Base-by-base conservation (phyloP, 345 rosid genomes). In the Gossypium longicalyx region DNA sequence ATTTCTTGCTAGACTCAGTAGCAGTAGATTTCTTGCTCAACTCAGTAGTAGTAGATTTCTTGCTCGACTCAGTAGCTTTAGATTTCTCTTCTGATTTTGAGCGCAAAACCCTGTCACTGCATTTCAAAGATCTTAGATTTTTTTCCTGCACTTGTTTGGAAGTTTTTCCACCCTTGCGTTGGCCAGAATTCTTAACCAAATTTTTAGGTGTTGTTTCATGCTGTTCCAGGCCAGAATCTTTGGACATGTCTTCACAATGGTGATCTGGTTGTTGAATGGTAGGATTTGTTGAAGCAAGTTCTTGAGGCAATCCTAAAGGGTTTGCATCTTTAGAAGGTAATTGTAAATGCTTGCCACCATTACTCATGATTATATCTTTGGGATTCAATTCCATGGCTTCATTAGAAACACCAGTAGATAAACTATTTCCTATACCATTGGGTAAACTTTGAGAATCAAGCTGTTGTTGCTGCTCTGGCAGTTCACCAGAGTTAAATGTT, bases 61-160 rank as follows among this genome's bases (percentile, higher is more conserved):
- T 69, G 71, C 23, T 23, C 23, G 23, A 23, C 23, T 23, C 23
- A 0, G 79, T 72, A 47, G 79, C 87, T 82, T 80, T 79, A 49
- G 84, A 59, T 56, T 76, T 85, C 70, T 77, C 86, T 44, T 74
- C 74, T 20, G 83, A 80, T 45, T 83, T 84, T 20, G 89, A 85
- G 67, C 80, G 81, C 63, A 78, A 86, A 82, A 80, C 85, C 81
- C 90, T 87, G 62, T 84, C 85, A 65, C 78, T 82, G 59, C 82
- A 52, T 20, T 25, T 62, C 63, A 72, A 77, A 57, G 82, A 82
- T 79, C 87, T 82, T 76, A 78, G 78, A 78, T 75, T 41, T 6
- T 71, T 86, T 59, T 83, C 84, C 76, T 69, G 86, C 53, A 81
- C 57, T 60, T 66, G 65, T 74, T 76, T 82, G 53, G 86, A 54